Evolutionary conservation across 176 grass and related monocot species (phyloP), one percentile per base, ranked within the genome.

Genomic region (Ensete glaucum): DNA sequence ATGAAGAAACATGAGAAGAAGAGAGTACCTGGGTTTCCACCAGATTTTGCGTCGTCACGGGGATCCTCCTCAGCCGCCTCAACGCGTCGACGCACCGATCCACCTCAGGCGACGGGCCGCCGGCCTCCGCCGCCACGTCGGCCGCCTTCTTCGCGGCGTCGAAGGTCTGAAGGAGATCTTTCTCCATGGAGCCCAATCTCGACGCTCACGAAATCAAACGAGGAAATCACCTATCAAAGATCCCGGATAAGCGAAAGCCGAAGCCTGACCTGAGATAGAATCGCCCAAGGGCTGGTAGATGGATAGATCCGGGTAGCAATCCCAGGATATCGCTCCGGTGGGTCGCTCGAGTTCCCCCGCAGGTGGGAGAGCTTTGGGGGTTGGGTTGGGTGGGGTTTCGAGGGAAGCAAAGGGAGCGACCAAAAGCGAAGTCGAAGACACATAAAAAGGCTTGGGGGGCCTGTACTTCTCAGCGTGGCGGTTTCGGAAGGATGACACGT

Each of bases 71-170:
- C 50, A 99, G 82, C 56, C 80, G 81, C 27, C 81, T 82, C 26
- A 99, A 80, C 53, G 95, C 90, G 70, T 91, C 95, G 56, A 99
- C 82, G 80, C 95, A 99, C 63, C 90, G 86, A 73, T 84, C 82
- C 50, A 86, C 90, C 90, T 94, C 90, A 60, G 95, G 67, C 68
- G 84, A 83, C 72, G 23, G 72, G 23, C 75, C 73, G 34, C 52
- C 80, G 27, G 52, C 80, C 17, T 69, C 74, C 13, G 81, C 82
- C 17, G 76, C 71, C 21, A 78, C 82, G 73, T 91, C 95, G 55
- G 90, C 95, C 25, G 90, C 86, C 90, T 94, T 99, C 84, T 85
- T 98, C 7, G 95, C 95, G 8, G 81, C 90, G 53, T 99, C 88
- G 65, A 99, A 99, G 9, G 82, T 89, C 86, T 99, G 86, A 66